phyloP scores from a whole-genome alignment of 164 flowering plant species.

The Cinnamomum micranthum region DNA sequence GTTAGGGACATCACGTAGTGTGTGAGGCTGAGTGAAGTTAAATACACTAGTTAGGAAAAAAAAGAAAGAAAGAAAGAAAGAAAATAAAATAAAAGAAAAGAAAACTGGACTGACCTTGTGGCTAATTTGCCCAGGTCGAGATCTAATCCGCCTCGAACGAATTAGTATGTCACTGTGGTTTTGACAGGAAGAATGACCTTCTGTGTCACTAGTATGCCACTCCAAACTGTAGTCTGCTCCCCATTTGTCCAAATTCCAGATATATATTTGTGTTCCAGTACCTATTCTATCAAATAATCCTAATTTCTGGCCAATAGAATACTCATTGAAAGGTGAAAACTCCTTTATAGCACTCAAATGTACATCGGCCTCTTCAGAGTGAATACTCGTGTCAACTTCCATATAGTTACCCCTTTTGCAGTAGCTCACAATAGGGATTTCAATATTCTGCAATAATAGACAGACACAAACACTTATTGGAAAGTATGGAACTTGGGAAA shows the following conservation, averaged over 20 bases:
- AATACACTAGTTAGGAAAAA: neutral
- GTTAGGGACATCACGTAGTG: neutral
- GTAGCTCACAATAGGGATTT: constrained; percentile 59
- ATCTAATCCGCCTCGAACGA: constrained; percentile 42
- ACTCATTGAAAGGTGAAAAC: constrained; percentile 57
- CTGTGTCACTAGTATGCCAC: constrained; percentile 23
- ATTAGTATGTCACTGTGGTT: constrained; percentile 40
- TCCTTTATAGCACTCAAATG: constrained; percentile 44
- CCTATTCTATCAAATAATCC: constrained; percentile 27
- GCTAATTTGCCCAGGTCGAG: constrained; percentile 60
- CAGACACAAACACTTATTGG: neutral
- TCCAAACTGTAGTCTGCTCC: constrained; percentile 45
- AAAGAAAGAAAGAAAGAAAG: neutral
- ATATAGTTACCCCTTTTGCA: constrained; percentile 34
- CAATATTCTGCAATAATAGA: constrained; percentile 40
- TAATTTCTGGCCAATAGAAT: constrained; percentile 48
- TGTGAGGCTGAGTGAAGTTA: neutral
- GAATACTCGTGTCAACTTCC: constrained; percentile 47
- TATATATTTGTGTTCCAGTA: constrained; percentile 61
- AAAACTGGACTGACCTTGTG: constrained; percentile 28
- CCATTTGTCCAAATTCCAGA: constrained; percentile 64
- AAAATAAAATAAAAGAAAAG: neutral
- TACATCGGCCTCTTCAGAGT: constrained; percentile 35
- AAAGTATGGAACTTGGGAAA: neutral
- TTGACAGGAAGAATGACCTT: constrained; percentile 26